phyloP scores from a whole-genome alignment of 2,329 filamentous ascomycete species.

The Passalora sequoiae region DNA sequence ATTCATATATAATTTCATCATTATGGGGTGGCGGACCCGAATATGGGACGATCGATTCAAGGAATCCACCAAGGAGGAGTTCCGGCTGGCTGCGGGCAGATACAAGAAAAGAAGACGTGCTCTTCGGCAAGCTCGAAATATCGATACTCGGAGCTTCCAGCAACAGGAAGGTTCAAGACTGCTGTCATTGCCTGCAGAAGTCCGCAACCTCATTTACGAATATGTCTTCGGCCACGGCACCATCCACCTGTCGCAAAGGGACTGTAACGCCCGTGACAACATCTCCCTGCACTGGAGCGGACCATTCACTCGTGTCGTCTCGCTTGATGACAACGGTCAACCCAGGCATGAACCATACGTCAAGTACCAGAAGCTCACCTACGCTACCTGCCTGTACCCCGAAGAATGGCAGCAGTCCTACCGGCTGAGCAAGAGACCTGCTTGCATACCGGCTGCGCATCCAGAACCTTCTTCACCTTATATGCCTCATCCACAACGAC shows the following conservation, averaged over 20 bases:
- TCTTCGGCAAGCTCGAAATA: not conserved
- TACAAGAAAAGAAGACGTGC: not conserved
- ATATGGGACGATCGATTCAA: not conserved
- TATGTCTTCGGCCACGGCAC: constrained; percentile 4
- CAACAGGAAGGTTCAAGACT: constrained; percentile 1
- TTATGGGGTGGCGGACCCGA: constrained; percentile 1
- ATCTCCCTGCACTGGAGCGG: constrained; percentile 2
- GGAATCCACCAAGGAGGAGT: not conserved
- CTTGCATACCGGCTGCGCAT: no score
- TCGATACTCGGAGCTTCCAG: not conserved
- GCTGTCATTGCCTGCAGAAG: constrained; percentile 2
- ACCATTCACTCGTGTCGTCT: not conserved
- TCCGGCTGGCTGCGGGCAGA: not conserved
- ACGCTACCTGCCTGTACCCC: not conserved
- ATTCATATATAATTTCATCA: no score
- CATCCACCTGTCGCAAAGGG: constrained; percentile 1
- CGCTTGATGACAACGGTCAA: not conserved
- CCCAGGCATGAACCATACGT: constrained; percentile 1
- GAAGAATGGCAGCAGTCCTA: not conserved
- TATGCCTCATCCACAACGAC: not conserved
- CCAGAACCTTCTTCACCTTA: not conserved
- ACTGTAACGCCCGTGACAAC: not conserved
- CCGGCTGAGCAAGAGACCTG: not conserved
- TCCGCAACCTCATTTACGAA: constrained; percentile 5
- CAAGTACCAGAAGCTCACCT: constrained; percentile 1